Evolutionary conservation across 2,329 filamentous ascomycete species (phyloP).

Genomic region (Zymoseptoria ardabiliae): DNA sequence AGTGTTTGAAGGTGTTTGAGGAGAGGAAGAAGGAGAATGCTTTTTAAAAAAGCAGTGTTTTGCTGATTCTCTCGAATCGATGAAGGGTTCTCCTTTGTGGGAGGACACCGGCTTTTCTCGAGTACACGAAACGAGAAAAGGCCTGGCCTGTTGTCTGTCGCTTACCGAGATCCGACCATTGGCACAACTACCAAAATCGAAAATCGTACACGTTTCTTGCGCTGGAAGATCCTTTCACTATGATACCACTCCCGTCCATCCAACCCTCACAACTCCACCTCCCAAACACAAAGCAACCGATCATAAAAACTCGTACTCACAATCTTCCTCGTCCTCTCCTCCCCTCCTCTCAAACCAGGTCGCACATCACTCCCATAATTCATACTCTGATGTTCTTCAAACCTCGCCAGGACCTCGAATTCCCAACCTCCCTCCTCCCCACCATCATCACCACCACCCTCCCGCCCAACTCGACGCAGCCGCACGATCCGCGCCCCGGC

Average conservation of each 20-base stretch:
- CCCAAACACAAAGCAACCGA: conserved; percentile 61
- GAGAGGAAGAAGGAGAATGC: conserved; percentile 66
- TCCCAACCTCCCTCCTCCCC: conserved; percentile 42
- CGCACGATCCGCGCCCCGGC: conserved; percentile 65
- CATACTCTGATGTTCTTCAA: conserved; percentile 87
- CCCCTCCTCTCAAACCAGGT: too few relatives aligned
- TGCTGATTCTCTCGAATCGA: too few relatives aligned
- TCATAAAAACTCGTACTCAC: conserved; percentile 75
- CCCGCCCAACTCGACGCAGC: conserved; percentile 30
- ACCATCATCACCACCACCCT: conserved; percentile 26
- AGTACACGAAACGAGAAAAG: too few relatives aligned
- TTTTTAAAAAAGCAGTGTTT: neutral
- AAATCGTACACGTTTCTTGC: too few relatives aligned
- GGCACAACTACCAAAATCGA: too few relatives aligned
- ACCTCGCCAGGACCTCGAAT: conserved; percentile 60
- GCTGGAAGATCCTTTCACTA: too few relatives aligned
- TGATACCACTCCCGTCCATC: too few relatives aligned
- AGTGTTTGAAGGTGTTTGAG: conserved; percentile 71
- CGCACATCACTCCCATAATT: conserved; percentile 80
- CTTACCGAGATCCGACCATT: too few relatives aligned
- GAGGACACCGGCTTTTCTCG: too few relatives aligned
- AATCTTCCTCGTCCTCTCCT: conserved; percentile 35
- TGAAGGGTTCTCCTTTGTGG: too few relatives aligned
- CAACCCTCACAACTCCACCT: conserved; percentile 1
- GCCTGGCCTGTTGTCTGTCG: too few relatives aligned